Evolutionary conservation across 2,329 filamentous ascomycete species (phyloP).

Genomic region (Neopestalotiopsis sp.): DNA sequence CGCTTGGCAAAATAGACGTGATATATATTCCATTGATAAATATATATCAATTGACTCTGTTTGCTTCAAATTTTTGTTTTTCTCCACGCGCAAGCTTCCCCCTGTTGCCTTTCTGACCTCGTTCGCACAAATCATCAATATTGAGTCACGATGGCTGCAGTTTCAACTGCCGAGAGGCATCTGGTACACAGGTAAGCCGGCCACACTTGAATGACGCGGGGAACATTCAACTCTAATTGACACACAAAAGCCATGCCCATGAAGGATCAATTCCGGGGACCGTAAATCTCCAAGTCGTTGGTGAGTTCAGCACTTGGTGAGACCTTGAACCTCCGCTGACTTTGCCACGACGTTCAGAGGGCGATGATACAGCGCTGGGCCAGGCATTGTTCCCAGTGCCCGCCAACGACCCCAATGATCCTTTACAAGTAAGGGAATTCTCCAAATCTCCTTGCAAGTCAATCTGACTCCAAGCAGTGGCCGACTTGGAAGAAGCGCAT

Average conservation of each 20-base stretch:
- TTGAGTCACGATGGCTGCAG: not conserved
- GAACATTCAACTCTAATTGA: not conserved
- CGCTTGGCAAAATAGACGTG: not conserved
- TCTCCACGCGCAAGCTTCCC: not conserved
- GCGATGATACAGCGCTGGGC: conserved; percentile 64
- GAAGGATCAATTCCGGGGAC: conserved; percentile 33
- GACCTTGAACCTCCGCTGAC: not conserved
- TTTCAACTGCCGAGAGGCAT: conserved; percentile 3
- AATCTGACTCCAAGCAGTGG: conserved; percentile 47
- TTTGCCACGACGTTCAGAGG: conserved; percentile 44
- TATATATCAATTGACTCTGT: not conserved
- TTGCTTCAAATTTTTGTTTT: not conserved
- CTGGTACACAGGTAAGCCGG: conserved; percentile 13
- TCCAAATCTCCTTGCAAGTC: not conserved
- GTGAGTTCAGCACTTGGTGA: conserved; percentile 23
- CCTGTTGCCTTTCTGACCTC: not conserved
- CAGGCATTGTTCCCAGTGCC: conserved; percentile 67
- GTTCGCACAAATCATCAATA: not conserved
- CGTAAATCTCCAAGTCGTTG: conserved; percentile 38
- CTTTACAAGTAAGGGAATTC: conserved; percentile 48
- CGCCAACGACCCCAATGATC: conserved; percentile 66
- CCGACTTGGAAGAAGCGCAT: conserved; percentile 58
- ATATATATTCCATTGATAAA: not conserved
- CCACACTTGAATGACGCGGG: not conserved
- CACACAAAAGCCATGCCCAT: conserved; percentile 30